Evolutionary conservation across 1,139 yeast species (phyloP), one percentile per base, ranked within the genome.

Genomic region (Blastobotrys apis): DNA sequence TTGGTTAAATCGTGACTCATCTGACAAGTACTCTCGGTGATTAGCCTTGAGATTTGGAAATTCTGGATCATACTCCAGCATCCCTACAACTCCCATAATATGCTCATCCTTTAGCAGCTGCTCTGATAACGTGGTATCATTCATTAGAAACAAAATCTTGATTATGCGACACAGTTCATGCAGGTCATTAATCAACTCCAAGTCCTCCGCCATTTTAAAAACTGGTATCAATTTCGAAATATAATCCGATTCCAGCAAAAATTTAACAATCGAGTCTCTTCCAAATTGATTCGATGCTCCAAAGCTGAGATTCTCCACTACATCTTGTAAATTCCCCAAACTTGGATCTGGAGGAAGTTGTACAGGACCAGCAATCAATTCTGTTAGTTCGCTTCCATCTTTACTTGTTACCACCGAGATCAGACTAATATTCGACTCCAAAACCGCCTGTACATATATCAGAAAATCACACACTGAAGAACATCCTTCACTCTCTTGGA

Each of bases 401-500:
- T 63, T 65, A 2, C 69, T 75, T 23, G 86, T 78, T 41, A 81
- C 71, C 10, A 85, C 86, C 33, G 87, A 83, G 43, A 84, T 81
- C 16, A 87, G 68, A 2, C 92, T 81, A 8, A 87, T 85, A 38
- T 75, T 74, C 3, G 82, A 84, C 51, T 85, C 84, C 17, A 76
- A 54, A 40, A 71, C 69, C 51, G 77, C 80, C 58, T 84, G 94
- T 2, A 80, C 80, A 47, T 73, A 73, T 17, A 85, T 77, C 33
- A 88, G 74, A 58, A 86, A 88, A 43, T 86, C 92, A 62, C 96
- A 87, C 39, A 90, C 63, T 13, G 81, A 78, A 13, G 85, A 77
- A 63, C 98, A 92, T 0, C 97, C 97, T 42, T 83, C 85, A 33
- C 86, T 80, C 59, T 88, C 97, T 62, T 92, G 97, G 64, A 92